phyloP scores from a whole-genome alignment of 139 green algal species.

The Diplosphaera chodatii region DNA sequence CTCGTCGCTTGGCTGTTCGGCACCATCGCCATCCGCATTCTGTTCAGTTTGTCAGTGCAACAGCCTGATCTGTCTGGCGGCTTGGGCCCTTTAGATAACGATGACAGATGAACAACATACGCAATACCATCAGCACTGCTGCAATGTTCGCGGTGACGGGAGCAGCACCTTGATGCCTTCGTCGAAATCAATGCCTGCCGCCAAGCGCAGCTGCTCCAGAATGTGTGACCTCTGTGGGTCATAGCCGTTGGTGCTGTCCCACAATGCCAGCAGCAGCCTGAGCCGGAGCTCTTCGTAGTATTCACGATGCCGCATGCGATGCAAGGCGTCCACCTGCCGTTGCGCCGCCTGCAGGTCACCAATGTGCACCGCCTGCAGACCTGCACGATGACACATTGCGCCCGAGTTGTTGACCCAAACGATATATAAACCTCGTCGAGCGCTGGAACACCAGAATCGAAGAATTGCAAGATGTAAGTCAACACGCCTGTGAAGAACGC shows the following conservation, averaged over 20 bases:
- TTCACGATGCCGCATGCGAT: not conserved
- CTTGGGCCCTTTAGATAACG: no score
- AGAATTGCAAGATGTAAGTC: no score
- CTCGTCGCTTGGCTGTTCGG: not conserved
- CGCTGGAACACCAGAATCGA: no score
- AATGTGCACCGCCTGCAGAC: not conserved
- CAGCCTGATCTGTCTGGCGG: no score
- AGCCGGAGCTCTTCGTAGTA: not conserved
- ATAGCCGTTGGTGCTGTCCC: not conserved
- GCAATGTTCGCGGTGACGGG: no score
- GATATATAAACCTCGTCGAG: no score
- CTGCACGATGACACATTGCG: no score
- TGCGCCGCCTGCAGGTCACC: not conserved
- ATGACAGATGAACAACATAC: no score
- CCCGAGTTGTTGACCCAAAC: no score
- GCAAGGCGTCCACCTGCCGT: not conserved
- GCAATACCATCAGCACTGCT: no score
- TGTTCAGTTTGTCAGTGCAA: not conserved
- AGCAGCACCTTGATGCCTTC: no score
- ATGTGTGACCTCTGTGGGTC: not conserved
- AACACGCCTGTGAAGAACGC: no score
- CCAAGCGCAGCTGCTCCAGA: not conserved
- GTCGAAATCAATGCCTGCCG: not conserved
- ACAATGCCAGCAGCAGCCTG: not conserved
- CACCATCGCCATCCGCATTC: not conserved